A percentile compares a stretch with the other conserved stretches of the same genome.
phyloP scores from a whole-genome alignment of 2,329 filamentous ascomycete species.

The Trematosphaeria pertusa region DNA sequence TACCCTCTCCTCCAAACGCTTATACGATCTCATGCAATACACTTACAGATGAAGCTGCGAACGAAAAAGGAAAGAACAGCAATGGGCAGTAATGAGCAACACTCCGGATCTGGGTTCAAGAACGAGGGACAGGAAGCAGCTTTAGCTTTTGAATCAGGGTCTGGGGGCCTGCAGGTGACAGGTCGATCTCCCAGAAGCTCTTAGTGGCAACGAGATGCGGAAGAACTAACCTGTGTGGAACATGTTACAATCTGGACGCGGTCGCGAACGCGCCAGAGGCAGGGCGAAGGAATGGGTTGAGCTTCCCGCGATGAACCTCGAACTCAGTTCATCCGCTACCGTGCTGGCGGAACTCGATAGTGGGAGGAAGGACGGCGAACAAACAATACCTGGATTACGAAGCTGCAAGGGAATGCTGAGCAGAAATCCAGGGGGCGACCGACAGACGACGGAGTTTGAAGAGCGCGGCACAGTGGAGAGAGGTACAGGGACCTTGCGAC shows the following conservation, averaged over 20 bases:
- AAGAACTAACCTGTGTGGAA: conserved; percentile 40
- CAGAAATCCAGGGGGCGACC: conserved; percentile 13
- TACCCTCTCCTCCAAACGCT: not conserved
- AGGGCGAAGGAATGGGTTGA: conserved; percentile 45
- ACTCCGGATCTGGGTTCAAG: conserved; percentile 4
- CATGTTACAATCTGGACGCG: conserved; percentile 37
- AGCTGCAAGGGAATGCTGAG: conserved; percentile 35
- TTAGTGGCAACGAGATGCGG: conserved; percentile 33
- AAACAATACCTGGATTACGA: conserved; percentile 35
- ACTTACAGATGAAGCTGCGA: conserved; percentile 6
- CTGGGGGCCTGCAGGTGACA: conserved; percentile 11
- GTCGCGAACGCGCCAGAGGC: conserved; percentile 42
- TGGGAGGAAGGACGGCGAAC: conserved; percentile 24
- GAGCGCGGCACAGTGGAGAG: conserved; percentile 21
- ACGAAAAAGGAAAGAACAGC: not conserved
- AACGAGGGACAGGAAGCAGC: conserved; percentile 21
- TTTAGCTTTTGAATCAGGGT: conserved; percentile 42
- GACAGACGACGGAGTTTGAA: conserved; percentile 23
- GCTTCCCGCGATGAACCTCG: conserved; percentile 17
- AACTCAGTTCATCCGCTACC: conserved; percentile 25
- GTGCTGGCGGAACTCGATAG: conserved; percentile 28
- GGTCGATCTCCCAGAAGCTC: conserved; percentile 19
- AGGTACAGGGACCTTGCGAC: conserved; percentile 21
- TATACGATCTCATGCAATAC: no score
- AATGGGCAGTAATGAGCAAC: not conserved